phyloP scores from a whole-genome alignment of 495 filamentous ascomycete genomes.

The Polyplosphaeria fusca region DNA sequence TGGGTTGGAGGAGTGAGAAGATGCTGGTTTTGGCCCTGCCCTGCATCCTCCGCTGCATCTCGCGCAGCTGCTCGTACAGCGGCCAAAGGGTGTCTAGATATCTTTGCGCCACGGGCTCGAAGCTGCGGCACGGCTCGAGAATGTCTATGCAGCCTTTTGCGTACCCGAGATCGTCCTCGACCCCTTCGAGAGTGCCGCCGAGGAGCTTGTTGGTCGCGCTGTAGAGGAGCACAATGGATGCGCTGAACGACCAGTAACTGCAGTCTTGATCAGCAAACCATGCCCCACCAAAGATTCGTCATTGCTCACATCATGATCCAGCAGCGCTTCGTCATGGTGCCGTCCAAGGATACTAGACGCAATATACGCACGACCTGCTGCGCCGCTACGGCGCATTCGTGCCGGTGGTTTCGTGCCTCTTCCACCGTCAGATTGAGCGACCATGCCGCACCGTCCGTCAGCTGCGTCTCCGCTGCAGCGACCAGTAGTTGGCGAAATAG shows the following conservation, averaged over 20 bases:
- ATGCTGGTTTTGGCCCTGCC: slow-evolving; percentile 28
- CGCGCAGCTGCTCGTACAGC: slow-evolving; percentile 23
- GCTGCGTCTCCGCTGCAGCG: slow-evolving; percentile 19
- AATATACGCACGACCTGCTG: slow-evolving; percentile 28
- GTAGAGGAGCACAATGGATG: slow-evolving; percentile 29
- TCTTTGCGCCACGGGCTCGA: slow-evolving; percentile 21
- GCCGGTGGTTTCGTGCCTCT: slow-evolving; percentile 16
- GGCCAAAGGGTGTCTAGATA: slow-evolving; percentile 26
- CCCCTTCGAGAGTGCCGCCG: slow-evolving; percentile 4
- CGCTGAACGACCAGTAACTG: slow-evolving; percentile 31
- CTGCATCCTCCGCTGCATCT: slow-evolving; percentile 21
- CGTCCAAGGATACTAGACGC: slow-evolving; percentile 23
- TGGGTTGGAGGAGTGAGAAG: slow-evolving; percentile 18
- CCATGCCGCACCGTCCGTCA: slow-evolving; percentile 7
- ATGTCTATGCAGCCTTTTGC: slow-evolving; percentile 29
- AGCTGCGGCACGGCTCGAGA: slow-evolving; percentile 18
- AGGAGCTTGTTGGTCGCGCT: slow-evolving; percentile 22
- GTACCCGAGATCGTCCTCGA: slow-evolving; percentile 24
- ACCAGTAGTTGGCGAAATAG: slow-evolving; percentile 26
- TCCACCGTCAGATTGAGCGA: slow-evolving; percentile 4
- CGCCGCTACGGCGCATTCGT: slow-evolving; percentile 23
- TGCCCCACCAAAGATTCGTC: not conserved
- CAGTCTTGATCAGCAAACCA: not conserved
- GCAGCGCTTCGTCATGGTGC: slow-evolving; percentile 30
- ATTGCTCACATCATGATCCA: slow-evolving; percentile 32